Percentiles rank a stretch among this genome's conserved stretches.
These are phyloP conservation scores for Pittosporum tobira DNA, from an alignment of 129 eudicot genomes.

Conservation along the genomic window DNA sequence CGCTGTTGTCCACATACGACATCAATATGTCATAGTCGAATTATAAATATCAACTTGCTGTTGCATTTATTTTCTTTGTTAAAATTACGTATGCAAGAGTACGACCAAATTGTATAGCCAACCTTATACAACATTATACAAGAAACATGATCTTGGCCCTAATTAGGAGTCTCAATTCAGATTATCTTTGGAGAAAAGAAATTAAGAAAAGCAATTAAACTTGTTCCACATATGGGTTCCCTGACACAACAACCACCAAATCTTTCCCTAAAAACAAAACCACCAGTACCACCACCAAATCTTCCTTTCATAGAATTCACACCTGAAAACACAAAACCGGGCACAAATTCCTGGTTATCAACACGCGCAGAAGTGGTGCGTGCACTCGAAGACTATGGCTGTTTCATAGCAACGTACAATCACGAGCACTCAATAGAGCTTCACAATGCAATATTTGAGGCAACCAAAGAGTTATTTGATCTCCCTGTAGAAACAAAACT, in stretches of 20 bases:
- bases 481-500: constrained; percentile 40
- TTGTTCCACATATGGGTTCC: constrained; percentile 2
- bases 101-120: too few species aligned
- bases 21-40: too few species aligned
- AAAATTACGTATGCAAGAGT: too few species aligned
- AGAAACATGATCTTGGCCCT: too few species aligned
- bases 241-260: neutral
- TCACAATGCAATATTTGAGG: constrained; percentile 28
- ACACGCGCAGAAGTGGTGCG: constrained; percentile 21
- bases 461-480: constrained; percentile 29
- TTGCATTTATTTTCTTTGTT: too few species aligned
- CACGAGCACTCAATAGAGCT: constrained; percentile 29
- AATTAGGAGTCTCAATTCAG: too few species aligned
- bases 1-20: too few species aligned
- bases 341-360: constrained; percentile 25
- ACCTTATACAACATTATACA: neutral
- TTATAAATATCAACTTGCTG: too few species aligned
- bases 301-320: constrained; percentile 37
- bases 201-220: too few species aligned
- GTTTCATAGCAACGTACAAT: constrained; percentile 35
- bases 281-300: too few species aligned
- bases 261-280: constrained; percentile 23
- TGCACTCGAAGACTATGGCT: constrained; percentile 45
- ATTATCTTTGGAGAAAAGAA: too few species aligned
- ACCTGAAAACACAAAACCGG: constrained; percentile 9